phyloP scores from a whole-genome alignment of 768 basidiomycete species.

The Lactarius hatsudake region DNA sequence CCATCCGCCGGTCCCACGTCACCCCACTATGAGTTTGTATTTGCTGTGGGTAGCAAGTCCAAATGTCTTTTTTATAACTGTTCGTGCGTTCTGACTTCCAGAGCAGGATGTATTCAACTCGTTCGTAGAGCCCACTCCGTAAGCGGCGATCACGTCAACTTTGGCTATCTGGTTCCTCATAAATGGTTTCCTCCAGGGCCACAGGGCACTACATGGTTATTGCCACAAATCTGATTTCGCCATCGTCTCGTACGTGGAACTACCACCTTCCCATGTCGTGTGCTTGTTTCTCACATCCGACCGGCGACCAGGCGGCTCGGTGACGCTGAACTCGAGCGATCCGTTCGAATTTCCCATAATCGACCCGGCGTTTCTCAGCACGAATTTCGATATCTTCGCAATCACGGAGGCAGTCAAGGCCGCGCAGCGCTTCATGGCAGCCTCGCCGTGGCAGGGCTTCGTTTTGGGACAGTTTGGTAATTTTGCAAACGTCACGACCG shows the following conservation, averaged over 20 bases:
- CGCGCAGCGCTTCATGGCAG: conserved; percentile 1
- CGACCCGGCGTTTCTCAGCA: conserved; percentile 24
- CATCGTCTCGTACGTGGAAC: conserved; percentile 7
- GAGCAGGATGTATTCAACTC: conserved; percentile 1
- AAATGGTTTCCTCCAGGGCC: not conserved
- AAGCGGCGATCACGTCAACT: not conserved
- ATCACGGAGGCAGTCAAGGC: conserved; percentile 1
- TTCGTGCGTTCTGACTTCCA: not conserved
- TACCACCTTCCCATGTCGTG: not conserved
- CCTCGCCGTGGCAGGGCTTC: conserved; percentile 8
- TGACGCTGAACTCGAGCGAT: conserved; percentile 28
- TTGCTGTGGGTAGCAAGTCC: not conserved
- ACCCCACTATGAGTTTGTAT: conserved; percentile 10
- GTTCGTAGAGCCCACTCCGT: conserved; percentile 3
- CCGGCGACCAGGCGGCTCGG: conserved; percentile 20
- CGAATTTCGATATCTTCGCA: conserved; percentile 1
- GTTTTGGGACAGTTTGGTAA: not conserved
- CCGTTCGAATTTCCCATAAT: conserved; percentile 31
- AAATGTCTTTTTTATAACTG: not conserved
- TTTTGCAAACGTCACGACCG: conserved; percentile 9
- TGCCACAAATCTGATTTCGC: not conserved
- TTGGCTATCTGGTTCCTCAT: not conserved
- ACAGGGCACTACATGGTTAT: conserved; percentile 6
- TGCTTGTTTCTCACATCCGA: no score
- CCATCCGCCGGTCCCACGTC: conserved; percentile 8